Percentiles rank a stretch among this genome's conserved stretches.
These are phyloP conservation scores for Epichloe coenophiala DNA, from an alignment of 2,329 filamentous ascomycete species.

Conservation along the genomic window DNA sequence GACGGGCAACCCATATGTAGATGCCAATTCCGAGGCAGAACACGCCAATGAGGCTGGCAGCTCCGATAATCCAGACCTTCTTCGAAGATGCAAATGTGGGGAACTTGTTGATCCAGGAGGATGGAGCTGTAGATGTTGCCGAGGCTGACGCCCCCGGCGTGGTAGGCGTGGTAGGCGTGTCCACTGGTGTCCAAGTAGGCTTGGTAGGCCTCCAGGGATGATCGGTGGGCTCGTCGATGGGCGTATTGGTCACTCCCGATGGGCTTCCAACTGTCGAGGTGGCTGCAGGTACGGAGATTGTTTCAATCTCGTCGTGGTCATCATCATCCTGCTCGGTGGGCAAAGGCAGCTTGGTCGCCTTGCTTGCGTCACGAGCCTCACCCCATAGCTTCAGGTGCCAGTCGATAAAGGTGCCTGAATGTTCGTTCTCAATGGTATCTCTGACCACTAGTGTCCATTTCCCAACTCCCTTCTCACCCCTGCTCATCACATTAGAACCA, in stretches of 20 bases:
- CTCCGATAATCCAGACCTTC: conserved; percentile 86
- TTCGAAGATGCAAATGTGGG: conserved; percentile 83
- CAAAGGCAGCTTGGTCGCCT: conserved; percentile 64
- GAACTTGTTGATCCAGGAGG: conserved; percentile 71
- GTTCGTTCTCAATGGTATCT: conserved; percentile 65
- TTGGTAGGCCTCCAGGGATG: conserved; percentile 52
- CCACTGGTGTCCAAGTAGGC: conserved; percentile 9
- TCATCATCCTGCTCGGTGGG: conserved; percentile 74
- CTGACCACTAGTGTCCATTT: conserved; percentile 87
- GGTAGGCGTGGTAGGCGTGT: neutral
- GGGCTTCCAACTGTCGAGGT: conserved; percentile 34
- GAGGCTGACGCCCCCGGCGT: neutral
- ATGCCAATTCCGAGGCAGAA: conserved; percentile 74
- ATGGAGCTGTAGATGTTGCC: conserved; percentile 24
- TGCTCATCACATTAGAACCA: conserved; percentile 25
- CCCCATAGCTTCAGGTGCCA: conserved; percentile 95
- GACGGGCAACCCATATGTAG: conserved; percentile 69
- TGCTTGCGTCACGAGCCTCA: conserved; percentile 63
- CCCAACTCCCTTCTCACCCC: conserved; percentile 78
- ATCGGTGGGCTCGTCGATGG: conserved; percentile 38
- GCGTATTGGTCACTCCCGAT: conserved; percentile 26
- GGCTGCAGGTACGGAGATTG: conserved; percentile 14
- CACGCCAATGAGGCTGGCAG: conserved; percentile 66
- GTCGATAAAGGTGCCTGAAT: conserved; percentile 69
- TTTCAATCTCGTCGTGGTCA: conserved; percentile 56